Evolutionary conservation across 1,284 basidiomycete genomes (phyloP), one percentile per base, ranked within the genome.

Genomic region (Grifola frondosa): DNA sequence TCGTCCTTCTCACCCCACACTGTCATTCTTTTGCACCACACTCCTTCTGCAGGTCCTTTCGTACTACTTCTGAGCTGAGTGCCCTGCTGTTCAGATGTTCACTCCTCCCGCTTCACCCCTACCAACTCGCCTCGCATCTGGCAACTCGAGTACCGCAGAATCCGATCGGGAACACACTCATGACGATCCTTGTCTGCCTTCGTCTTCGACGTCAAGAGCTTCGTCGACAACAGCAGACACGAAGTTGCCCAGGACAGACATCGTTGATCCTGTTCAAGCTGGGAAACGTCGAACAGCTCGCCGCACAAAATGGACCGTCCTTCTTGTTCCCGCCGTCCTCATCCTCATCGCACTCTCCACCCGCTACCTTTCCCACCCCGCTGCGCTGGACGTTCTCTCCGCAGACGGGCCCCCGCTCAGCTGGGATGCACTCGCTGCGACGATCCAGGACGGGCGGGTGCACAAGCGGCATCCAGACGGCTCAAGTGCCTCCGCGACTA

Each of bases 241-340:
- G n/a, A n/a, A n/a, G n/a, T n/a, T n/a, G n/a, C n/a, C n/a, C n/a
- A n/a, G n/a, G n/a, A n/a, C n/a, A n/a, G n/a, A n/a, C n/a, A n/a
- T n/a, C n/a, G n/a, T n/a, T n/a, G n/a, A n/a, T n/a, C 25, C 48
- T 26, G 28, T 36, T 1, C 46, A 28, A 19, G 23, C 23, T 31
- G 19, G 24, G 45, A 81, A 77, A 60, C 69, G 62, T 38, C 63
- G 64, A 15, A 63, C 62, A 12, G 71, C 67, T 8, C 69, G 72
- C 23, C 64, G 71, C 19, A 71, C 69, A 49, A 63, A 66, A 51
- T 77, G 72, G 71, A 66, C 73, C 3, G 68, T 80, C 35, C 49
- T 85, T 30, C 50, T 80, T 26, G 69, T 83, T 2, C 82, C 82
- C 10, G 49, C 79, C 9, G 51, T 68, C 17, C 69, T 87, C 39